Evolutionary conservation across 108 stramenopile genomes (phyloP).

Genomic region (Conticribra weissflogii): DNA sequence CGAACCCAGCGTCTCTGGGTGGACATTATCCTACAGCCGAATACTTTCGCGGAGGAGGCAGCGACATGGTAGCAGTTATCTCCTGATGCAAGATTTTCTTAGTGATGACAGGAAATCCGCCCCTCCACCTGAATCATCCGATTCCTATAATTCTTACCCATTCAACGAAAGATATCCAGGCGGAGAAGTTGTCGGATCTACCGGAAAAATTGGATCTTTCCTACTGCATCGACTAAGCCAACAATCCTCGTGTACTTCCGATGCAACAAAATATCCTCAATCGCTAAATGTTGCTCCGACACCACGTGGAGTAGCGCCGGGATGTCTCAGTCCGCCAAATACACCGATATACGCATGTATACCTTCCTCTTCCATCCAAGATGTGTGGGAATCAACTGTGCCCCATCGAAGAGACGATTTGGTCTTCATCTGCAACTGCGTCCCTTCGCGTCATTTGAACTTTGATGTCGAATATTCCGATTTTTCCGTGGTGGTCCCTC

Average conservation of each 20-base stretch:
- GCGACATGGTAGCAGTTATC: no score
- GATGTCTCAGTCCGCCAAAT: slow-evolving; percentile 41
- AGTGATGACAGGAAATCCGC: no score
- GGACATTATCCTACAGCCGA: no score
- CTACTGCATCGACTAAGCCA: slow-evolving; percentile 30
- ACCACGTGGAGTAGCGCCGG: slow-evolving; percentile 67
- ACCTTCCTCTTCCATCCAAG: slow-evolving; percentile 48
- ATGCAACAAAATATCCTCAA: no score
- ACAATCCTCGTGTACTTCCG: no score
- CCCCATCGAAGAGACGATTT: slow-evolving; percentile 57
- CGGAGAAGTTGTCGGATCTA: slow-evolving; percentile 50
- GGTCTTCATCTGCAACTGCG: slow-evolving; percentile 66
- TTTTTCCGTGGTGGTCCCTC: slow-evolving; percentile 28
- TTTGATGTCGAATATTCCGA: slow-evolving; percentile 15
- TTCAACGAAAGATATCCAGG: slow-evolving; percentile 9
- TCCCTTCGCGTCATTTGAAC: slow-evolving; percentile 42
- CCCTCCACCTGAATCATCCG: no score
- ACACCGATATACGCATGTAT: slow-evolving; percentile 63
- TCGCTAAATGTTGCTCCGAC: slow-evolving; percentile 25
- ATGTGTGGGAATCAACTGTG: slow-evolving; percentile 54
- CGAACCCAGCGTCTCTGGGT: no score
- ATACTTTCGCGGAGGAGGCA: no score
- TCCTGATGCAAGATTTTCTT: no score
- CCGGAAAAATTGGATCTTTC: slow-evolving; percentile 42
- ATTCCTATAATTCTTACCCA: neutral